Base-by-base conservation (phyloP, 2,329 filamentous ascomycete species). In the Aureobasidium sp. region DNA sequence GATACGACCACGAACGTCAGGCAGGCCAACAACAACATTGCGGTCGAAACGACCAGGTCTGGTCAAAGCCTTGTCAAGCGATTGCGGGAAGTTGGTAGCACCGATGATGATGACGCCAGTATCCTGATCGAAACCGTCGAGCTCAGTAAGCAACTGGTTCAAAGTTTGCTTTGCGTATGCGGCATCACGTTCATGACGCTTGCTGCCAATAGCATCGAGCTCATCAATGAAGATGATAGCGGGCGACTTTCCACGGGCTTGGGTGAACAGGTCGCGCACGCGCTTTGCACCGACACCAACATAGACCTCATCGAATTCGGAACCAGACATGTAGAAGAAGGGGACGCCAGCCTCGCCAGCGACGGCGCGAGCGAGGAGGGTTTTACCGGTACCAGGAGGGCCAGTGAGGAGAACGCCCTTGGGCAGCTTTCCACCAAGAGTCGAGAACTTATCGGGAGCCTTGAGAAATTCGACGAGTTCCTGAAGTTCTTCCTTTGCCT, bases 321-420 rank as follows among this genome's bases (percentile, higher is more conserved):
- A 96, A 56, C 94, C 94, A 71, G 94, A 99, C 93, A 99, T 97
- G 82, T 97, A 99, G 82, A 97, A 99, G 82, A 99, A 99, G 1
- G 94, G 94, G 20, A 99, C 94, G 62, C 93, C 94, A 60, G 94
- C 92, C 78, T 99, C 94, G 58, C 94, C 94, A 52, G 94, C 94
- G 64, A 99, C 94, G 61, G 94, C 95, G 70, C 94, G 88, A 65
- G 94, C 94, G 64, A 99, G 84, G 44, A 99, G 84, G 14, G 94
- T 99, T 79, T 99, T 99, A 78, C 94, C 94, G 64, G 94, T 99
- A 78, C 94, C 94, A 58, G 94, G 94, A 71, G 94, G 94, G 0
- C 94, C 94, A 70, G 96, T 91, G 27, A 99, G 84, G 56, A 99
- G 83, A 63, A 99, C 91, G 80, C 94, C 94, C 77, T 97, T 99